A percentile compares a stretch with the other conserved stretches of the same genome.
phyloP scores from a whole-genome alignment of 768 basidiomycete genomes.

The Butyriboletus loyo region DNA sequence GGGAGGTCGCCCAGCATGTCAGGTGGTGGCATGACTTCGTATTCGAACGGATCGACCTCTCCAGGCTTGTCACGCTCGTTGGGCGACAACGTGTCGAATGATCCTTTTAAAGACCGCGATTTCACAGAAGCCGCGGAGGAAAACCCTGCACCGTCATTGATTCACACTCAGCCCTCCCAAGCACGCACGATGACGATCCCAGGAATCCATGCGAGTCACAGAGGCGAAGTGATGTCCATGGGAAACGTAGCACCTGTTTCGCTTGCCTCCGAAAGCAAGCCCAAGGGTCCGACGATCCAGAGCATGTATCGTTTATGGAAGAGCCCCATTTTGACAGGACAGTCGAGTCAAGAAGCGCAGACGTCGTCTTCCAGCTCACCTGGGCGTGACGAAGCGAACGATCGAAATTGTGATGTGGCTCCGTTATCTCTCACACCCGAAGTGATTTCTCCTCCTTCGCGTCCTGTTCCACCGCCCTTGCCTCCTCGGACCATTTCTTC shows the following conservation, averaged over 20 bases:
- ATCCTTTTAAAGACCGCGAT: slow-evolving; percentile 31
- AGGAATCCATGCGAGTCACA: slow-evolving; percentile 80
- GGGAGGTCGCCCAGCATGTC: slow-evolving; percentile 28
- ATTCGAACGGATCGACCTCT: slow-evolving; percentile 27
- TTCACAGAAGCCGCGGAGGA: slow-evolving; percentile 30
- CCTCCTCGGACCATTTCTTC: slow-evolving; percentile 41
- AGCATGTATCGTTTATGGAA: slow-evolving; percentile 78
- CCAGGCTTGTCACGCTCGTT: slow-evolving; percentile 35
- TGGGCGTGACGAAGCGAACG: slow-evolving; percentile 12
- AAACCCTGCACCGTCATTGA: slow-evolving; percentile 43
- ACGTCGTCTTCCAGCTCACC: slow-evolving; percentile 6
- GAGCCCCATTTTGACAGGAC: slow-evolving; percentile 39
- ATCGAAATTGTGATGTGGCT: slow-evolving; percentile 29
- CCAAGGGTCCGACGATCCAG: slow-evolving; percentile 55
- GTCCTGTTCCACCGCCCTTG: slow-evolving; percentile 36
- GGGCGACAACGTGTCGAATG: slow-evolving; percentile 24
- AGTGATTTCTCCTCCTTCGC: slow-evolving; percentile 20
- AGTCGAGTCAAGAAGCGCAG: slow-evolving; percentile 18
- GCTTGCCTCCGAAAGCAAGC: slow-evolving; percentile 36
- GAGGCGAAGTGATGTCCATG: slow-evolving; percentile 84
- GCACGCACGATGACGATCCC: slow-evolving; percentile 84
- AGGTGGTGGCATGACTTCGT: slow-evolving; percentile 19
- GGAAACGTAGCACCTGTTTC: slow-evolving; percentile 62
- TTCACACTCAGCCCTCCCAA: slow-evolving; percentile 70
- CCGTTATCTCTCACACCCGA: slow-evolving; percentile 29